These are phyloP conservation scores for Parathielavia hyrcaniae DNA, from an alignment of 495 filamentous ascomycete species.

Conservation along the genomic window DNA sequence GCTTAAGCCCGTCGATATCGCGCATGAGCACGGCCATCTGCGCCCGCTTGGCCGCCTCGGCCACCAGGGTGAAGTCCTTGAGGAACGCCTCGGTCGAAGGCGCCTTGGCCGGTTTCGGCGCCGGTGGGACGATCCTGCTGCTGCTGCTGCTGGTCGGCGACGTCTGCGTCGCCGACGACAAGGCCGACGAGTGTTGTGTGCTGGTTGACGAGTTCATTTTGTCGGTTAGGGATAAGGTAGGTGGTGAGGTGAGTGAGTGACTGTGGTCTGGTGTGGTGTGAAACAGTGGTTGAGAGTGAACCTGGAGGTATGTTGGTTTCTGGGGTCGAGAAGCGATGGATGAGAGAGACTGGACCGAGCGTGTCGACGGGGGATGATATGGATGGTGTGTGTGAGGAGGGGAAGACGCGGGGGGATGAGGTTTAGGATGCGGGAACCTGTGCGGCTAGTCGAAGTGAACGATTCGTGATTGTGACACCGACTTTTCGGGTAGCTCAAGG, in stretches of 20 bases:
- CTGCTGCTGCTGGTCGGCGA: slow-evolving; percentile 22
- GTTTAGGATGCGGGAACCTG: not conserved
- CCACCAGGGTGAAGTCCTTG: slow-evolving; percentile 76
- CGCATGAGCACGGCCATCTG: slow-evolving; percentile 82
- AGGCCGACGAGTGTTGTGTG: slow-evolving; percentile 24
- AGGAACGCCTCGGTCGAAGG: slow-evolving; percentile 57
- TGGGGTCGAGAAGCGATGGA: not conserved
- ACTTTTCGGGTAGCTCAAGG: not conserved
- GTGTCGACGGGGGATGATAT: not conserved
- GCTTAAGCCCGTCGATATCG: slow-evolving; percentile 64
- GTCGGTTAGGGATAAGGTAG: too few relatives aligned
- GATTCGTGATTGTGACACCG: not conserved
- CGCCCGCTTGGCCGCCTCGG: slow-evolving; percentile 91
- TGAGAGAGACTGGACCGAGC: not conserved
- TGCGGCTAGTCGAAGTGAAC: not conserved
- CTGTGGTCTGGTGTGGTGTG: not conserved
- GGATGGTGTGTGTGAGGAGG: too few relatives aligned
- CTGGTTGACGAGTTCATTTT: slow-evolving; percentile 37
- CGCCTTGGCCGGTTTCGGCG: slow-evolving; percentile 28
- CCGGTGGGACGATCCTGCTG: slow-evolving; percentile 32
- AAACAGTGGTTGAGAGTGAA: not conserved
- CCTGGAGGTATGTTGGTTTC: not conserved
- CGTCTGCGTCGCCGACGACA: slow-evolving; percentile 26
- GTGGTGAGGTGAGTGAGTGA: not conserved
- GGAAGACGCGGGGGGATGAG: not conserved